phyloP scores from a whole-genome alignment of 2,329 filamentous ascomycete species.

The Zymoseptoria ardabiliae region DNA sequence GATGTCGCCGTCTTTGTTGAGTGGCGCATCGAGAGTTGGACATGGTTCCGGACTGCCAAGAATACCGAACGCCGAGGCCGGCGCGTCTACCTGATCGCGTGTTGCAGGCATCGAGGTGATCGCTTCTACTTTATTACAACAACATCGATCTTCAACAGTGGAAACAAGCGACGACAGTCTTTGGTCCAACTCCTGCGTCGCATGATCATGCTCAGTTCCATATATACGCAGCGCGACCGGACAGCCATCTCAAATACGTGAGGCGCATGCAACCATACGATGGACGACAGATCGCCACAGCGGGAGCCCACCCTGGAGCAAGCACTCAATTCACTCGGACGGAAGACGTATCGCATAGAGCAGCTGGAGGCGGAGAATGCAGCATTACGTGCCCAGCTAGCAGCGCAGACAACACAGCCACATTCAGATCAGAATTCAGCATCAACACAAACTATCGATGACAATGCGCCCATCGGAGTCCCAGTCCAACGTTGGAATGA shows the following conservation, averaged over 20 bases:
- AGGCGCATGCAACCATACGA: neutral
- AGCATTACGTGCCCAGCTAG: slow-evolving; percentile 14
- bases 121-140: neutral
- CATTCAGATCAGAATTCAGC: neutral
- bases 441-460: neutral
- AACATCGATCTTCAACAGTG: neutral
- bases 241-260: neutral
- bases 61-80: neutral
- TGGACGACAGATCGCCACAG: neutral
- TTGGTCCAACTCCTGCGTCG: neutral
- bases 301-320: slow-evolving; percentile 1
- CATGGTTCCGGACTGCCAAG: neutral
- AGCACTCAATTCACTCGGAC: slow-evolving; percentile 2
- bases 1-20: neutral
- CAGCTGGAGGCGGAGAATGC: slow-evolving; percentile 22
- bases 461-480: neutral
- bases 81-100: neutral
- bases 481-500: neutral
- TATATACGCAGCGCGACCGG: neutral
- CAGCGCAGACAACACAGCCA: neutral
- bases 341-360: slow-evolving; percentile 7
- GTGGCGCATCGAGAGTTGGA: neutral
- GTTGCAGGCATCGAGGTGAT: neutral
- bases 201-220: neutral
- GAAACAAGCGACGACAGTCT: neutral